Evolutionary conservation across 2,329 filamentous ascomycete species (phyloP).

Genomic region (Rosellinia necatrix): DNA sequence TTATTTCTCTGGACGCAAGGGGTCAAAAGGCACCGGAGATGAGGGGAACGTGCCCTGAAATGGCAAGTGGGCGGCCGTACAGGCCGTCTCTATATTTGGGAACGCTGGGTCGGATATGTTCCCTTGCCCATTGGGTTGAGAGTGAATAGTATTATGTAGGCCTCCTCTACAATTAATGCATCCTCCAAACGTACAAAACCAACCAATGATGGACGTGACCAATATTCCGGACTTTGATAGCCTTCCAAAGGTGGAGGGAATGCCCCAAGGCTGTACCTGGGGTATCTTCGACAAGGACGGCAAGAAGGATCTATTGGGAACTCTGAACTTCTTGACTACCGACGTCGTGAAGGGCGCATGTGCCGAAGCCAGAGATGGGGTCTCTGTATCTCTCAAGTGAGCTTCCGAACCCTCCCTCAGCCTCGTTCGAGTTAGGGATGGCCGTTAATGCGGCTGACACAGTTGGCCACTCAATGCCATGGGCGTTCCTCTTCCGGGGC

Average conservation of each 20-base stretch:
- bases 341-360: conserved; percentile 48
- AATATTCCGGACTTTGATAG: conserved; percentile 50
- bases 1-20: neutral
- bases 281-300: conserved; percentile 57
- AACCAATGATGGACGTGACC: conserved; percentile 26
- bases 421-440: neutral
- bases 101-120: no score
- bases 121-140: neutral
- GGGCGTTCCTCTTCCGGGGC: conserved; percentile 43
- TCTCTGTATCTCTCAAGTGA: conserved; percentile 59
- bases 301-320: conserved; percentile 55
- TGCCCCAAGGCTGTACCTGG: conserved; percentile 57
- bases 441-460: neutral
- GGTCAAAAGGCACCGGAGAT: neutral
- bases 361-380: conserved; percentile 51
- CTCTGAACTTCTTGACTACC: conserved; percentile 57
- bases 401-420: conserved; percentile 8
- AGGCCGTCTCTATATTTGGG: no score
- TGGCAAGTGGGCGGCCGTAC: no score
- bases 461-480: conserved; percentile 52
- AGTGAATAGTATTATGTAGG: neutral
- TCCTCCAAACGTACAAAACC: neutral
- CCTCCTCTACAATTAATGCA: neutral
- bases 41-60: conserved; percentile 9
- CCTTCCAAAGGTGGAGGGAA: conserved; percentile 48